Conservation (phyloP, 1,284 basidiomycete genomes). For the Cryptococcus sp. region DNA sequence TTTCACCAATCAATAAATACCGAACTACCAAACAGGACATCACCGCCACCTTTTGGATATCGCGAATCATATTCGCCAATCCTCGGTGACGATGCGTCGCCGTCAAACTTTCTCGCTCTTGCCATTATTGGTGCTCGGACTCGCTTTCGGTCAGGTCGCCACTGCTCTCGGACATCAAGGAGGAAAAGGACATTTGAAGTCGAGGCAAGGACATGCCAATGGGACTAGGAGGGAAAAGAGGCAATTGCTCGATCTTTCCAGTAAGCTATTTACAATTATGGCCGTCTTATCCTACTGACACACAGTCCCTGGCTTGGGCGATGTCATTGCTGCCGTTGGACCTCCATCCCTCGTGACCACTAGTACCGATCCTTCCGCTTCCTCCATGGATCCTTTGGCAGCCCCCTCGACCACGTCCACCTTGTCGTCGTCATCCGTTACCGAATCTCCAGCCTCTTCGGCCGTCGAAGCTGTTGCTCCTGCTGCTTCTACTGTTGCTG, state of each 20-base stretch:
- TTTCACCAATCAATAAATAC: too few relatives aligned
- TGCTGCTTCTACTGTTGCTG: background rate
- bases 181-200: background rate
- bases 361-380: too few relatives aligned
- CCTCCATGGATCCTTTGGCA: too few relatives aligned
- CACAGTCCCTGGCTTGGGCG: background rate
- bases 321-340: background rate
- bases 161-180: background rate
- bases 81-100: background rate
- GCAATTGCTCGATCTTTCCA: background rate
- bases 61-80: background rate
- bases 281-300: background rate
- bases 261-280: background rate
- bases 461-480: background rate
- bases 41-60: too few relatives aligned
- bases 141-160: background rate
- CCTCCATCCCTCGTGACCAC: background rate
- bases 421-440: background rate
- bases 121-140: background rate
- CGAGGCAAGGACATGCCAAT: background rate
- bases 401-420: background rate
- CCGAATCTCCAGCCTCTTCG: background rate
- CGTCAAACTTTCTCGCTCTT: background rate
- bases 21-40: too few relatives aligned
- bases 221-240: background rate